Evolutionary conservation across 148 eudicot species (phyloP), one percentile per base, ranked within the genome.

Genomic region (Camellia lanceoleosa): DNA sequence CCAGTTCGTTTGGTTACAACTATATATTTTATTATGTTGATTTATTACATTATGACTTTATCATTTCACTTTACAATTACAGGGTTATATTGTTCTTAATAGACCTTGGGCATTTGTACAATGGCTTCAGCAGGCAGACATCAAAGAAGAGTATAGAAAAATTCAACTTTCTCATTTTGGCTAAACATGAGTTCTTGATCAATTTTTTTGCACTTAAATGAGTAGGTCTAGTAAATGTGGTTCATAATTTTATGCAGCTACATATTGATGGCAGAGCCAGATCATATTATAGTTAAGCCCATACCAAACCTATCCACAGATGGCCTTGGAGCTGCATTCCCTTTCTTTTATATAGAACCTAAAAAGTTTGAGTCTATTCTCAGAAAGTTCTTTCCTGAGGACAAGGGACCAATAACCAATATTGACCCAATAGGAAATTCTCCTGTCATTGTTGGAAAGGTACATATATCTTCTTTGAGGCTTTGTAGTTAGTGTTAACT

Each of bases 51-150:
- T 69, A n/a, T 79, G 38, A 11, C 56, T 70, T 74, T 2, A 58
- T 55, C 73, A 74, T 76, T 65, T 72, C 54, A 41, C 71, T 67
- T 51, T 19, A 19, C 77, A 14, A 76, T 71, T 78, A 67, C 86
- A 96, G 99, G 99, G 99, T 71, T 94, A 97, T 86, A 92, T 97
- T 79, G 99, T 97, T 73, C 94, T 97, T 55, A 97, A 97, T 84
- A 94, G 99, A 85, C 99, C 99, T 77, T 94, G 98, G 98, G 99
- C 99, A 65, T 97, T 97, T 85, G 99, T 97, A 12, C 99, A 97
- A 74, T 97, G 99, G 99, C 96, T 97, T 86, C 86, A 89, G 86
- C 94, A 94, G 87, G 93, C 99, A 69, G 88, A 97, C 82, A 94
- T 97, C 73, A 87, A 97, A 83, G 99, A 97, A 90, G 99, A 97